Conservation (phyloP, 441 rosid species). For the Codiaeum variegatum region DNA sequence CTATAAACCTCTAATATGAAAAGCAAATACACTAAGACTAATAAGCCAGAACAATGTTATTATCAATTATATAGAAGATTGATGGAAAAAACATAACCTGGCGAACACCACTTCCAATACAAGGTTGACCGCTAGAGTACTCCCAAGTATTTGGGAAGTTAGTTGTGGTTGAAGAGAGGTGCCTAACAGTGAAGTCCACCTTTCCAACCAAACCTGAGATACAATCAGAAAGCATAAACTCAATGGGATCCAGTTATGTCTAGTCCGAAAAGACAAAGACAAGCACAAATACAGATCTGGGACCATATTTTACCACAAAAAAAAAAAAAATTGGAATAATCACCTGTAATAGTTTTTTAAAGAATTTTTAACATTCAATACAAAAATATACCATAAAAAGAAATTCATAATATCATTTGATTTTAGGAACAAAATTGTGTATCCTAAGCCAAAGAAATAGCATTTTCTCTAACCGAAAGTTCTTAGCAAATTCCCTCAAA, state of each 20-base stretch:
- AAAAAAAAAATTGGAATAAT: background rate
- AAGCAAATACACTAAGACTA: background rate
- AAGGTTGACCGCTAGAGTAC: constrained; percentile 56
- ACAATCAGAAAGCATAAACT: constrained; percentile 21
- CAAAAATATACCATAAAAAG: background rate
- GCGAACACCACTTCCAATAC: constrained; percentile 51
- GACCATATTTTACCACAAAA: background rate
- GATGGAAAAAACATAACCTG: constrained; percentile 45
- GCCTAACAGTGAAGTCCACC: constrained; percentile 95
- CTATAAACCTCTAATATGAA: background rate
- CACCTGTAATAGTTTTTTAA: background rate
- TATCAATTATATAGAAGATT: background rate
- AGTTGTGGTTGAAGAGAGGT: constrained; percentile 73
- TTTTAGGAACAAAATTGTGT: background rate
- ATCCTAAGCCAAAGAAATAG: constrained; percentile 1
- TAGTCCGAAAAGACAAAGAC: background rate
- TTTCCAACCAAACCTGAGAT: constrained; percentile 75
- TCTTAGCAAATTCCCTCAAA: background rate
- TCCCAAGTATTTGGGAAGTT: constrained; percentile 69
- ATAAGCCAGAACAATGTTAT: background rate
- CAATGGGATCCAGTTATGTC: background rate
- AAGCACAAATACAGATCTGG: background rate
- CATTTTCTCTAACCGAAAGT: background rate
- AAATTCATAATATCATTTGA: background rate
- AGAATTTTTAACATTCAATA: background rate